Base-by-base conservation (phyloP, 345 rosid genomes). In the Litchi chinensis region DNA sequence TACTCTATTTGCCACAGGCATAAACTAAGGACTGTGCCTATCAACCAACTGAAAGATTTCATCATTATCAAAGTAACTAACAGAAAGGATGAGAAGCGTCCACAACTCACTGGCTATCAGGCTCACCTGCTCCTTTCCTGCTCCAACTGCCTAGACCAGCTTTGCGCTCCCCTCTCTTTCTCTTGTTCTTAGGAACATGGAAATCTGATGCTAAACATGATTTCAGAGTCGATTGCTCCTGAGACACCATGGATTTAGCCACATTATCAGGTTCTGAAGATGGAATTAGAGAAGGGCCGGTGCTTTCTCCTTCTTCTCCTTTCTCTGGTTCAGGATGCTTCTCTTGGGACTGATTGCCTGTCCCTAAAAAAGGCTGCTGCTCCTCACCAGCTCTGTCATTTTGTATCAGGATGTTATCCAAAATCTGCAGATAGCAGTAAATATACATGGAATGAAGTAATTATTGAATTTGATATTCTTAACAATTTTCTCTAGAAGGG, bases 101-200 rank as follows among this genome's bases (percentile, higher is more conserved):
- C 39, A 18, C 8, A 75, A 52, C 77, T 87, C 81, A 93, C 81
- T 87, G 94, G 87, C 93, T 90, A 82, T 91, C 98, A 77, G 89
- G 90, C 72, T 92, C 96, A 63, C 87, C 84, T 44, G 91, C 75
- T 57, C 87, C 84, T 85, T 89, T 87, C 90, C 79, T 91, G 84
- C 81, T 90, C 97, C 98, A 95, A 75, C 90, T 84, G 74, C 81
- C 87, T 1, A 90, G 80, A 80, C 94, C 89, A 52, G 92, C 92
- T 86, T 87, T 94, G 63, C 98, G 89, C 48, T 94, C 98, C 43
- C 90, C 98, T 80, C 99, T 88, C 76, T 90, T 94, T 81, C 98
- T 91, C 81, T 96, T 96, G 87, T 88, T 94, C 82, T 82, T 87
- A 0, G 97, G 97, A 78, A 94, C 82, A 75, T 87, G 82, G 77